phyloP scores from a whole-genome alignment of 148 eudicot species.

The Diospyros lotus region DNA sequence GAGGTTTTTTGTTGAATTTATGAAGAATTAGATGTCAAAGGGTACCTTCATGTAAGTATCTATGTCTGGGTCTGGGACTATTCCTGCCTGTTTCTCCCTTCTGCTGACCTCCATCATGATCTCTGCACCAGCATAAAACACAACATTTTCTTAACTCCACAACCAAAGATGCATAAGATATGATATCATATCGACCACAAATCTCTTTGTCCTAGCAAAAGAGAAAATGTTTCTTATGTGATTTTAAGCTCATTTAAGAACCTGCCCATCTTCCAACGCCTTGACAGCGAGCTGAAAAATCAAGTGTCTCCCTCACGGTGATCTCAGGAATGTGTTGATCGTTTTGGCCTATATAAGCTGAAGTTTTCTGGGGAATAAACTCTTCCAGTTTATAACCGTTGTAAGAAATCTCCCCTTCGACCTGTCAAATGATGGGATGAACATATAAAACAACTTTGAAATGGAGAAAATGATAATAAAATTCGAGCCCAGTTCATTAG shows the following conservation, averaged over 20 bases:
- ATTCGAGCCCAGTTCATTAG: neutral
- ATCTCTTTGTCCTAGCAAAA: neutral
- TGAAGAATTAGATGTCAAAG: too few relatives aligned
- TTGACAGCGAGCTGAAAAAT: slow-evolving; percentile 76
- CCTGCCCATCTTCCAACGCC: slow-evolving; percentile 80
- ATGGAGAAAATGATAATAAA: neutral
- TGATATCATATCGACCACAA: neutral
- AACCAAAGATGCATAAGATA: neutral
- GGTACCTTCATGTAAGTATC: slow-evolving; percentile 84
- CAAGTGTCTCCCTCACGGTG: slow-evolving; percentile 75
- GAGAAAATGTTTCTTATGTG: neutral
- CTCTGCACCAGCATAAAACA: slow-evolving; percentile 24
- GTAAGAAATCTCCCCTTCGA: slow-evolving; percentile 59
- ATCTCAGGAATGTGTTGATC: slow-evolving; percentile 72
- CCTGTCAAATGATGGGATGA: slow-evolving; percentile 23
- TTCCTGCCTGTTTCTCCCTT: slow-evolving; percentile 74
- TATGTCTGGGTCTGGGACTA: slow-evolving; percentile 70
- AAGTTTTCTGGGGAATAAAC: slow-evolving; percentile 68
- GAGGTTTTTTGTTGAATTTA: too few relatives aligned
- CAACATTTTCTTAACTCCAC: neutral
- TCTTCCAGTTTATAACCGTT: slow-evolving; percentile 61
- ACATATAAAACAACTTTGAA: neutral
- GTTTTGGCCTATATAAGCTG: slow-evolving; percentile 69
- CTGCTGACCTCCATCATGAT: slow-evolving; percentile 51
- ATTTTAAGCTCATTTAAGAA: slow-evolving; percentile 5